Evolutionary conservation across 257 asterid species (phyloP).

Genomic region (Anisodus tanguticus): DNA sequence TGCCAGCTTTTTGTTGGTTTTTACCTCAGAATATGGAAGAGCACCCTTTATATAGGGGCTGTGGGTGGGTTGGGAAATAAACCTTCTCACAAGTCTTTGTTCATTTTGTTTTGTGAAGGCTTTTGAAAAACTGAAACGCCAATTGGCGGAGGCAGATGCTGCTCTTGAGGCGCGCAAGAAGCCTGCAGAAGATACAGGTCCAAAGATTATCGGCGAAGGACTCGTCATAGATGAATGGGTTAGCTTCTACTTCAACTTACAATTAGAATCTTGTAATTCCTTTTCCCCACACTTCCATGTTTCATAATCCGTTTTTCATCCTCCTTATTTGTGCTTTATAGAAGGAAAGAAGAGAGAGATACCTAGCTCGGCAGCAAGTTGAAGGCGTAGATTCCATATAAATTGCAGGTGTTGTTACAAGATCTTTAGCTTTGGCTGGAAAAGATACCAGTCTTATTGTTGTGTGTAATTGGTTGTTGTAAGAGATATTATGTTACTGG

Average conservation of each 20-base stretch:
- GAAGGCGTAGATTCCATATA: slow-evolving; percentile 77
- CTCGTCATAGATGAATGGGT: slow-evolving; percentile 97
- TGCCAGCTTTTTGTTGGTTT: background rate
- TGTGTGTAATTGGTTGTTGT: slow-evolving; percentile 25
- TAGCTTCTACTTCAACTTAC: slow-evolving; percentile 29
- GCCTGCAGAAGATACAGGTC: slow-evolving; percentile 76
- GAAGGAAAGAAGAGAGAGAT: slow-evolving; percentile 98
- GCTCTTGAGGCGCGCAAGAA: slow-evolving; percentile 83
- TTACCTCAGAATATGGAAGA: background rate
- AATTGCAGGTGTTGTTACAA: slow-evolving; percentile 7
- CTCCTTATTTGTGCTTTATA: slow-evolving; percentile 32
- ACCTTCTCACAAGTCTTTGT: background rate
- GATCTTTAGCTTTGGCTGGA: slow-evolving; percentile 9
- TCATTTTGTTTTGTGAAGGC: slow-evolving; percentile 51
- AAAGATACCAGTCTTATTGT: slow-evolving; percentile 20
- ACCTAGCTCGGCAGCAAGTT: slow-evolving; percentile 86
- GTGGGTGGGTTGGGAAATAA: background rate
- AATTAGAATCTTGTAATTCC: background rate
- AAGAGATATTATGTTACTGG: background rate
- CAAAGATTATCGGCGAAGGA: slow-evolving; percentile 83
- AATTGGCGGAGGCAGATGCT: slow-evolving; percentile 86
- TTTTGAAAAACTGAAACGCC: slow-evolving; percentile 73
- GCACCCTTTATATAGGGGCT: background rate
- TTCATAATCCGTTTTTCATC: background rate
- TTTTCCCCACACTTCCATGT: background rate